Evolutionary conservation across 306 rosid species (phyloP), one percentile per base, ranked within the genome.

Genomic region (Glycine soja): DNA sequence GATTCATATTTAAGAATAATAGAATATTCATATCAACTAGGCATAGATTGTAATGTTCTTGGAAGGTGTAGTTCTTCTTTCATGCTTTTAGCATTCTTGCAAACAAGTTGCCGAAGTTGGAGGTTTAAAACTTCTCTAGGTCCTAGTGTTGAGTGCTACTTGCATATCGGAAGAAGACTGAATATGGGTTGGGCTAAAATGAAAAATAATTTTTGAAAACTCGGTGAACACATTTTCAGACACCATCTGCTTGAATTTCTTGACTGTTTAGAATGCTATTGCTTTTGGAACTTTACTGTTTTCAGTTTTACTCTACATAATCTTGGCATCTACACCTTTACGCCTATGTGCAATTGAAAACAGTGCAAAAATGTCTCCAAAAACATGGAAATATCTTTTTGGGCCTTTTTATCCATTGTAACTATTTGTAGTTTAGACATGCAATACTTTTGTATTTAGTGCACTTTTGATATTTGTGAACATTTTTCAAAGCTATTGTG

Each of bases 401-500:
- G 16, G 58, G 2, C 8, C 45, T 43, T 77, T 16, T 50, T 9
- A 40, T 53, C 59, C 34, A 0, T 46, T 18, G 62, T 32, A 57
- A 57, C 45, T 79, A 32, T 66, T 38, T 66, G 47, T 19, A 9
- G 68, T 42, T 19, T 78, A 8, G 34, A 14, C 34, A n/a, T 79
- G 12, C 52, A 70, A 47, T 77, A 36, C 43, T 10, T 56, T 45
- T 69, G 68, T 68, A 52, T 46, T 30, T 15, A 69, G 3, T 8
- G 15, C 11, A 45, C 7, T 43, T 56, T 46, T 58, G 32, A 32
- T 45, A 32, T 4, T 47, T 46, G 43, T 71, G 65, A 57, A 57
- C 10, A 70, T 79, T 57, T 19, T 70, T 46, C 62, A 11, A 30
- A 46, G 52, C 70, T 79, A 12, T 32, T 58, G 38, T 70, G n/a